Evolutionary conservation across 2,329 filamentous ascomycete genomes (phyloP).

Genomic region (Colletotrichum chrysophilum): DNA sequence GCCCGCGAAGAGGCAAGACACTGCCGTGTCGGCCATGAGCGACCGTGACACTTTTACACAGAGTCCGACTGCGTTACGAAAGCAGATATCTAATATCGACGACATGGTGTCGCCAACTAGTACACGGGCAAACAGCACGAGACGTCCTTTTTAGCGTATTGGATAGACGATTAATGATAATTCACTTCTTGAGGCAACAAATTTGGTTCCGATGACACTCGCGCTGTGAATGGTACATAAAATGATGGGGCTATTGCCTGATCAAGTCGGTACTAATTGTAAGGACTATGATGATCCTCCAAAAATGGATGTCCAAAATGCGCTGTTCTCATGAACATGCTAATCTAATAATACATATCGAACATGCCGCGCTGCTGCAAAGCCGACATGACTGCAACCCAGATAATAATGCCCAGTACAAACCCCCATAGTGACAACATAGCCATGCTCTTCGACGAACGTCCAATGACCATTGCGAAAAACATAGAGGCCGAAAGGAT

Average conservation of each 20-base stretch:
- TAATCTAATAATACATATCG: neutral
- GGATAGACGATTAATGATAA: conserved; percentile 21
- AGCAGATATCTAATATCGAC: neutral
- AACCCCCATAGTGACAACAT: neutral
- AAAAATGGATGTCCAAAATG: neutral
- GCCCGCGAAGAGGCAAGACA: neutral
- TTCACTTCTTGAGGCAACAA: conserved; percentile 8
- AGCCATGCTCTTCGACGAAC: neutral
- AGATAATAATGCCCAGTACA: neutral
- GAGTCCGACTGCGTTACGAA: neutral
- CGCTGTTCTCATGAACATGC: neutral
- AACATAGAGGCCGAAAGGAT: neutral
- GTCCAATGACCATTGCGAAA: neutral
- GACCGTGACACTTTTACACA: neutral
- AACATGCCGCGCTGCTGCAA: neutral
- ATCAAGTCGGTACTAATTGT: neutral
- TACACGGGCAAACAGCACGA: conserved; percentile 3
- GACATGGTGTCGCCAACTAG: conserved; percentile 12
- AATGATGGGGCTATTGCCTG: neutral
- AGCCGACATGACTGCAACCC: neutral
- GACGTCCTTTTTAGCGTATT: conserved; percentile 12
- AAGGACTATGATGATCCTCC: neutral
- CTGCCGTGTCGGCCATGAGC: neutral
- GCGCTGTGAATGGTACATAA: neutral
- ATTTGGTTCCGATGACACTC: no score